phyloP scores from a whole-genome alignment of 352 stramenopile genomes.

The Phytophthora citricola region DNA sequence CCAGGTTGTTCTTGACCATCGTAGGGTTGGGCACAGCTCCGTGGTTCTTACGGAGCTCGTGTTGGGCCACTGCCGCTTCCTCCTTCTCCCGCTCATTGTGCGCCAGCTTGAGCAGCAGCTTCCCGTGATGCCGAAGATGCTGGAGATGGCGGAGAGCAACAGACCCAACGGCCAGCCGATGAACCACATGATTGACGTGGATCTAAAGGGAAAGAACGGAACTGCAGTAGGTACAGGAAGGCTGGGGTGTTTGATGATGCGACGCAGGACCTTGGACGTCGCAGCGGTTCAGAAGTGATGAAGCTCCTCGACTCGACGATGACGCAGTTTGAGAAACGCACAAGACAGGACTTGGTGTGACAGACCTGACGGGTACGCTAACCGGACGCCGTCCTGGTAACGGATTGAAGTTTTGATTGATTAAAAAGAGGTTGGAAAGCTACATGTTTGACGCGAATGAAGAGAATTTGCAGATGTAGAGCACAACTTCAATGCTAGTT shows the following conservation, averaged over 20 bases:
- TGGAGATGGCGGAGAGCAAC: conserved; percentile 76
- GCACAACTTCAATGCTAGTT: too few relatives aligned
- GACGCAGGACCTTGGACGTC: conserved; percentile 2
- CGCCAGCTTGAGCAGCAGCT: conserved; percentile 83
- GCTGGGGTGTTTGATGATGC: conserved; percentile 17
- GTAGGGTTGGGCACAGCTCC: conserved; percentile 17
- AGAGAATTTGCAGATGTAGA: not conserved
- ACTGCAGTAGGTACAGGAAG: not conserved
- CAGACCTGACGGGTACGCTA: conserved; percentile 12
- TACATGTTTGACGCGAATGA: conserved; percentile 3
- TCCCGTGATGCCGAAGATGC: conserved; percentile 82
- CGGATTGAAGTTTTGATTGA: not conserved
- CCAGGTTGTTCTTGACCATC: conserved; percentile 38
- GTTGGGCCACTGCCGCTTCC: conserved; percentile 47
- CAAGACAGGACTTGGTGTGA: conserved; percentile 9
- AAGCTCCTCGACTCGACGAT: conserved; percentile 31
- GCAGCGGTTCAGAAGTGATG: conserved; percentile 11
- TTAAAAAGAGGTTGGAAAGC: not conserved
- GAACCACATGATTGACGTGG: conserved; percentile 39
- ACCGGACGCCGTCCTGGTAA: not conserved
- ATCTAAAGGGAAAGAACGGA: not conserved
- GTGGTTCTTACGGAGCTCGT: conserved; percentile 31
- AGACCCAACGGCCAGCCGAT: conserved; percentile 83
- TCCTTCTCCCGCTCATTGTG: conserved; percentile 75
- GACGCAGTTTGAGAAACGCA: conserved; percentile 26